Evolutionary conservation across 345 rosid genomes (phyloP).

Genomic region (Carallia pectinifolia): DNA sequence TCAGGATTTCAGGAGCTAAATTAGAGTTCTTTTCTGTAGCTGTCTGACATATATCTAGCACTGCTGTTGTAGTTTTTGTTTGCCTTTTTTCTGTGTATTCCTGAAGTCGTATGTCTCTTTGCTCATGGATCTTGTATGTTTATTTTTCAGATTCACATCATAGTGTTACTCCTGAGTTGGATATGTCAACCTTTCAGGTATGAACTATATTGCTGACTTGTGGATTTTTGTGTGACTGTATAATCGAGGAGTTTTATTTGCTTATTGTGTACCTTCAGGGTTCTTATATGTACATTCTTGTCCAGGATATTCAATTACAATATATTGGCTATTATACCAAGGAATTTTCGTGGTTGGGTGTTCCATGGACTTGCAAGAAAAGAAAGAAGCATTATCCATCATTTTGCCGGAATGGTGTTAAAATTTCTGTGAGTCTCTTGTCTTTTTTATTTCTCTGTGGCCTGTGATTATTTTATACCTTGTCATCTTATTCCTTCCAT

Average conservation of each 20-base stretch:
- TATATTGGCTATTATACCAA: slow-evolving; percentile 28
- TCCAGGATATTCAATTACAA: slow-evolving; percentile 30
- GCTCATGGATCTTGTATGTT: neutral
- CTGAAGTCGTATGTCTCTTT: neutral
- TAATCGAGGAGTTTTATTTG: neutral
- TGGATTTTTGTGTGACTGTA: neutral
- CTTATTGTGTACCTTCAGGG: neutral
- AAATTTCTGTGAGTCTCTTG: slow-evolving; percentile 57
- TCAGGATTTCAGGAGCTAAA: too few relatives aligned
- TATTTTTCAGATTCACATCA: slow-evolving; percentile 38
- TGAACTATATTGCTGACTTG: neutral
- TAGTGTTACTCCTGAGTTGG: slow-evolving; percentile 29
- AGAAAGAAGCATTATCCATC: slow-evolving; percentile 60
- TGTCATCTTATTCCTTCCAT: neutral
- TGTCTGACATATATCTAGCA: too few relatives aligned
- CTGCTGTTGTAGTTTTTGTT: neutral
- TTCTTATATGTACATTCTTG: neutral
- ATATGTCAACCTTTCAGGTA: slow-evolving; percentile 38
- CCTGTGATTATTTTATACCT: neutral
- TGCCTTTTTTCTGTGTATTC: neutral
- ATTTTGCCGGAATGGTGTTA: slow-evolving; percentile 58
- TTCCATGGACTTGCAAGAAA: slow-evolving; percentile 58
- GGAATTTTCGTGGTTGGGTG: slow-evolving; percentile 60
- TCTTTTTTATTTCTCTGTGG: neutral
- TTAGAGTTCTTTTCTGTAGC: too few relatives aligned